phyloP scores from a whole-genome alignment of 2,329 filamentous ascomycete species.

The Cladosporium sp. region DNA sequence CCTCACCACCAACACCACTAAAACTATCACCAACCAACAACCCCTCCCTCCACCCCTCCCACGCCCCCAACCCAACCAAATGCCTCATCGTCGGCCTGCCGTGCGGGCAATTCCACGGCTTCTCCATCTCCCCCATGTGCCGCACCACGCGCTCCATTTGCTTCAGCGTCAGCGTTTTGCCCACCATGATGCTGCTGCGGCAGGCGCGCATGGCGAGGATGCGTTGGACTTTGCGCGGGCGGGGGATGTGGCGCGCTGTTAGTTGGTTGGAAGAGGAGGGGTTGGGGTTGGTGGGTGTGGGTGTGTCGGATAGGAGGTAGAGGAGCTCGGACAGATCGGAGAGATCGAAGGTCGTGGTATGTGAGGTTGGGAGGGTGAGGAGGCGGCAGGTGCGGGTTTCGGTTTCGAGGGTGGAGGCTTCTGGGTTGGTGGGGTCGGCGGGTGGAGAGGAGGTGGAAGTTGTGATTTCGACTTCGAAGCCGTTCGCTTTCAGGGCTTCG shows the following conservation, averaged over 20 bases:
- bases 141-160: slow-evolving; percentile 83
- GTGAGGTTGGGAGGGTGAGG: slow-evolving; percentile 75
- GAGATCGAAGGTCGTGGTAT: slow-evolving; percentile 81
- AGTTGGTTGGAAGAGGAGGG: too few relatives aligned
- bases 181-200: slow-evolving; percentile 95
- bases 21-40: slow-evolving; percentile 18
- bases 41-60: slow-evolving; percentile 50
- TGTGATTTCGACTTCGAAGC: slow-evolving; percentile 72
- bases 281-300: slow-evolving; percentile 36
- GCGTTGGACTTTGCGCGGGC: slow-evolving; percentile 82
- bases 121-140: slow-evolving; percentile 95
- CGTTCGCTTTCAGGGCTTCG: slow-evolving; percentile 73
- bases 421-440: too few relatives aligned
- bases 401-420: slow-evolving; percentile 15
- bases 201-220: slow-evolving; percentile 98
- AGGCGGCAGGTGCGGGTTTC: slow-evolving; percentile 65
- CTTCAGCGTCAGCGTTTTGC: slow-evolving; percentile 67
- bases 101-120: slow-evolving; percentile 98
- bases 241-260: too few relatives aligned
- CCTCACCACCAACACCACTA: slow-evolving; percentile 7
- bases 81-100: slow-evolving; percentile 96
- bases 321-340: slow-evolving; percentile 86
- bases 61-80: slow-evolving; percentile 69
- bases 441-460: slow-evolving; percentile 49
- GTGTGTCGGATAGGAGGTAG: slow-evolving; percentile 70